Conservation (phyloP, 306 rosid genomes). For the Ammopiptanthus mongolicus region DNA sequence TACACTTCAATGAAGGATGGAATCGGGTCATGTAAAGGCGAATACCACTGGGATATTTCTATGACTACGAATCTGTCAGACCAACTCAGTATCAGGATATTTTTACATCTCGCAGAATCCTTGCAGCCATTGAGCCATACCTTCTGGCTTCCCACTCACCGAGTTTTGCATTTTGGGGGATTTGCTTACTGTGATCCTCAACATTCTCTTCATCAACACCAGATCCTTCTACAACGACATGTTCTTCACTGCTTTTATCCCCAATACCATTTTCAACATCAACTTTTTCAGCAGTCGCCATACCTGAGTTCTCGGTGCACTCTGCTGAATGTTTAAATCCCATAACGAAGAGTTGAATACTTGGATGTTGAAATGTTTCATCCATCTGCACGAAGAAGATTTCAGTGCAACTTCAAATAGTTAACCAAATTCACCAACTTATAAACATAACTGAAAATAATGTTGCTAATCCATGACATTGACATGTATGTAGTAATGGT, state of each 20-base stretch:
- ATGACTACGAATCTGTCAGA: neutral
- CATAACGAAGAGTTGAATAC: conserved; percentile 75
- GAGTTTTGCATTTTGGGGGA: conserved; percentile 34
- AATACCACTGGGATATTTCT: neutral
- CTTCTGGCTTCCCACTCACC: conserved; percentile 88
- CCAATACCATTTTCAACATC: conserved; percentile 34
- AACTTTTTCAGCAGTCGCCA: conserved; percentile 21
- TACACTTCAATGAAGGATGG: no score
- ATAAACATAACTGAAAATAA: neutral
- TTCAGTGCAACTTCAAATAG: conserved; percentile 1
- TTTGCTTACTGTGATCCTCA: conserved; percentile 32
- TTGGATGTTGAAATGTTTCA: conserved; percentile 82
- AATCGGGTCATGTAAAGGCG: neutral
- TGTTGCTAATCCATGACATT: neutral
- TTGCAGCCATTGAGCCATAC: conserved; percentile 80
- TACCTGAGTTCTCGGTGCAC: conserved; percentile 19
- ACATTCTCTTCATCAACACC: conserved; percentile 26
- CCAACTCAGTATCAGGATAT: conserved; percentile 33
- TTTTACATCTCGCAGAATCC: conserved; percentile 71
- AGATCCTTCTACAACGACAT: conserved; percentile 16
- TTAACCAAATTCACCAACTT: neutral
- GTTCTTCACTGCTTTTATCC: conserved; percentile 23
- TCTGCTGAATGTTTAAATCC: conserved; percentile 40
- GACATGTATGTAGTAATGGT: neutral
- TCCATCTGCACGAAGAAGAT: conserved; percentile 67